Conservation (phyloP, 352 stramenopile species). For the Globisporangium cylindrosporum region DNA sequence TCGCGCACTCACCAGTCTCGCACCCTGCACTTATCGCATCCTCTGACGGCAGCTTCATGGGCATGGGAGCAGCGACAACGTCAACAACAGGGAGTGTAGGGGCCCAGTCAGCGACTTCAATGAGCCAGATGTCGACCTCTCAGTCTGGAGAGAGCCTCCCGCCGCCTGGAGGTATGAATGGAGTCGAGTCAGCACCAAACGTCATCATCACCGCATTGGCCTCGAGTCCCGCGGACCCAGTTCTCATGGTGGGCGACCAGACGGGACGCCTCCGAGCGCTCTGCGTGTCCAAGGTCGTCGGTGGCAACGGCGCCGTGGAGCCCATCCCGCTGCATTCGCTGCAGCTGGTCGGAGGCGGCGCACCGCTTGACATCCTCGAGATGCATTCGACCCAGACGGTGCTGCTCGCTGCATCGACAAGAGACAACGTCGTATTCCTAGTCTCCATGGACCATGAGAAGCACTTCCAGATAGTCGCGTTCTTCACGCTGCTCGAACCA, state of each 20-base stretch:
- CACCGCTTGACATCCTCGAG: conserved; percentile 50
- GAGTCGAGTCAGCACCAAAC: conserved; percentile 2
- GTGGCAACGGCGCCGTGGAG: conserved; percentile 41
- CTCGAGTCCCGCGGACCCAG: conserved; percentile 42
- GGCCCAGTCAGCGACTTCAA: not conserved
- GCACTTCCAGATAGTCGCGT: conserved; percentile 60
- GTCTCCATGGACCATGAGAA: conserved; percentile 71
- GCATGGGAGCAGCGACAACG: not conserved
- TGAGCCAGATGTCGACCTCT: conserved; percentile 5
- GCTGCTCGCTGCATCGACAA: conserved; percentile 51
- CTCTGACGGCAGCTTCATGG: not conserved
- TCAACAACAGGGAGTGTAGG: not conserved
- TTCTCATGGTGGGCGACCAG: conserved; percentile 64
- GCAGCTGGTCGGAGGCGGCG: conserved; percentile 30
- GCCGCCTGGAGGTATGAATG: not conserved
- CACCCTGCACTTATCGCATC: not conserved
- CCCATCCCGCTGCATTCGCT: conserved; percentile 60
- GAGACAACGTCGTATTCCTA: conserved; percentile 40
- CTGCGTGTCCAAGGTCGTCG: conserved; percentile 50
- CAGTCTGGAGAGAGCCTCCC: conserved; percentile 4
- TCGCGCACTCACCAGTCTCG: conserved; percentile 20
- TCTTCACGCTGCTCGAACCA: conserved; percentile 34
- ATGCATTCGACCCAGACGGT: conserved; percentile 61
- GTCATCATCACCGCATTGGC: conserved; percentile 49
- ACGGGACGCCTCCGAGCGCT: conserved; percentile 53